Evolutionary conservation across 441 rosid species (phyloP).

Genomic region (Gossypium schwendimanii): DNA sequence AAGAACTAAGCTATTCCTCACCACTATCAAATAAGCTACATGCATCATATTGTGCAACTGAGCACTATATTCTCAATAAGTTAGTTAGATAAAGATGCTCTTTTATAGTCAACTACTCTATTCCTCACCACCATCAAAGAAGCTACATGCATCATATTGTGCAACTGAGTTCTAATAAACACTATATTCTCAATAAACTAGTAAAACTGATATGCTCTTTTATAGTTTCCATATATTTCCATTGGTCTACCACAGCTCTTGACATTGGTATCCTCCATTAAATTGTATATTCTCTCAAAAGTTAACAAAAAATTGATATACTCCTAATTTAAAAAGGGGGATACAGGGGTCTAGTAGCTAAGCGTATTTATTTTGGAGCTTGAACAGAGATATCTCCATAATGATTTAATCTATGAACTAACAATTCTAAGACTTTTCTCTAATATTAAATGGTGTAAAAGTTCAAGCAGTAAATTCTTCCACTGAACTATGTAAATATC

Average conservation of each 20-base stretch:
- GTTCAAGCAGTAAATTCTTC: background rate
- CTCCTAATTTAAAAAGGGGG: background rate
- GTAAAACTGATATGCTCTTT: background rate
- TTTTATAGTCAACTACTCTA: background rate
- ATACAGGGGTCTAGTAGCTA: background rate
- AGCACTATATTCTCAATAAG: background rate
- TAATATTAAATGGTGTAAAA: background rate
- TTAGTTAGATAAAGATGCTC: background rate
- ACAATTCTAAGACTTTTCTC: background rate
- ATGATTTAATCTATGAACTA: background rate
- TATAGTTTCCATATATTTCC: background rate
- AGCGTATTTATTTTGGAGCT: background rate
- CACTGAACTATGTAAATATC: background rate
- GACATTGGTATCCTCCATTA: background rate
- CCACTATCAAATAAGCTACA: background rate
- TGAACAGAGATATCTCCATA: slow-evolving; percentile 4
- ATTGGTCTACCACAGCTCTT: background rate
- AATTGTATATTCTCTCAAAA: background rate
- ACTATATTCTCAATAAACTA: background rate
- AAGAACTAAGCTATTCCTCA: background rate
- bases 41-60: background rate
- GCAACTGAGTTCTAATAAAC: background rate
- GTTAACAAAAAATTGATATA: background rate
- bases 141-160: background rate
- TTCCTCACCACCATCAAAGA: background rate